These are phyloP conservation scores for Aureobasidium mangrovei DNA, from an alignment of 2,329 filamentous ascomycete genomes.

Conservation along the genomic window DNA sequence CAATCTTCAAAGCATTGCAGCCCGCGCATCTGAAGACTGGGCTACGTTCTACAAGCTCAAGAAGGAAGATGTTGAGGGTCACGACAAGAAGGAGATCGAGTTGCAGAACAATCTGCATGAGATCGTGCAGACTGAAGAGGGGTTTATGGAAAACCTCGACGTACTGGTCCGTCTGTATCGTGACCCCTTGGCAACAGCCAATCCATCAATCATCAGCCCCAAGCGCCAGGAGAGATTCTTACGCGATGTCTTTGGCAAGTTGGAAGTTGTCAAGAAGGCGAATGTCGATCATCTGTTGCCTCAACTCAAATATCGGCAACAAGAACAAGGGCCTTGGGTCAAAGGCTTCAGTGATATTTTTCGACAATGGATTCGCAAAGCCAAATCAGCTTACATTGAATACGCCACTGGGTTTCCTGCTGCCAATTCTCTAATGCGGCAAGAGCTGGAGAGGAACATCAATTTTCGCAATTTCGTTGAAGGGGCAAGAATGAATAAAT, in stretches of 20 bases:
- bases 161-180: constrained; percentile 79
- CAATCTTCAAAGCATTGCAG: constrained; percentile 67
- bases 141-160: constrained; percentile 81
- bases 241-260: constrained; percentile 77
- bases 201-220: constrained; percentile 72
- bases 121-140: constrained; percentile 86
- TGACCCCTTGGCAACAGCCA: constrained; percentile 62
- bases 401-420: constrained; percentile 83
- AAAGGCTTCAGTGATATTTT: constrained; percentile 94
- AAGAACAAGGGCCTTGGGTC: constrained; percentile 93
- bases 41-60: constrained; percentile 77
- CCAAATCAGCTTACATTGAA: constrained; percentile 77
- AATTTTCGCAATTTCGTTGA: constrained; percentile 82
- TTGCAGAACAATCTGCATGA: constrained; percentile 93
- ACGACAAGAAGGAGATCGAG: constrained; percentile 78
- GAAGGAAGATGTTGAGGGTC: constrained; percentile 62
- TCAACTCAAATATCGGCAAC: constrained; percentile 91
- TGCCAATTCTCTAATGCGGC: constrained; percentile 72
- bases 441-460: constrained; percentile 75
- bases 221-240: constrained; percentile 74
- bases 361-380: constrained; percentile 95
- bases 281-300: constrained; percentile 90
- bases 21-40: constrained; percentile 69
- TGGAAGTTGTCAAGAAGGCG: constrained; percentile 77
- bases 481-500: constrained; percentile 65